phyloP scores from a whole-genome alignment of 2,329 filamentous ascomycete genomes.

The Aspergillus sp. region DNA sequence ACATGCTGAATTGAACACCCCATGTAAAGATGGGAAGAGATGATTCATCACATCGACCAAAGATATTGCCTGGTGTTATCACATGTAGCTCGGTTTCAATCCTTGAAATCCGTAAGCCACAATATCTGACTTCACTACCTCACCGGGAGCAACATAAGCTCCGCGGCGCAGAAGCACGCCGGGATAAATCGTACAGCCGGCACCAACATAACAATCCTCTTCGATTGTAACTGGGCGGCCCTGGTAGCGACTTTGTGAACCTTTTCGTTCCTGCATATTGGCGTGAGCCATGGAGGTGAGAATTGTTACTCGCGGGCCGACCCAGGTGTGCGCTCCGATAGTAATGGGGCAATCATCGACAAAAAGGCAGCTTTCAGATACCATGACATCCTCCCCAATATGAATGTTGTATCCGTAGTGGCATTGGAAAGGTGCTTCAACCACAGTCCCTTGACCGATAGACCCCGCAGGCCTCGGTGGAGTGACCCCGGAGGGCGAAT shows the following conservation, averaged over 20 bases:
- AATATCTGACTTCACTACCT: slow-evolving; percentile 50
- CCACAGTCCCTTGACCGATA: slow-evolving; percentile 74
- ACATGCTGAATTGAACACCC: not conserved
- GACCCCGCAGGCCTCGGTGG: slow-evolving; percentile 59
- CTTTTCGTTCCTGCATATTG: slow-evolving; percentile 74
- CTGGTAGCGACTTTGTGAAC: slow-evolving; percentile 71
- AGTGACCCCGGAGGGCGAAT: slow-evolving; percentile 59
- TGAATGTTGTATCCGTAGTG: slow-evolving; percentile 96
- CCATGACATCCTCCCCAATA: slow-evolving; percentile 81
- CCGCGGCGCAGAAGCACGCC: slow-evolving; percentile 49
- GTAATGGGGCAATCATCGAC: slow-evolving; percentile 82
- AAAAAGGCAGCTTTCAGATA: slow-evolving; percentile 82
- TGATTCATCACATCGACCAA: not conserved
- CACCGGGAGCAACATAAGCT: slow-evolving; percentile 51
- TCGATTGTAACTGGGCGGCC: slow-evolving; percentile 77
- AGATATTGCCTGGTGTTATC: slow-evolving; percentile 15
- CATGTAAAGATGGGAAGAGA: not conserved
- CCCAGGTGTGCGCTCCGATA: slow-evolving; percentile 71
- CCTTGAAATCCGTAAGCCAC: slow-evolving; percentile 48
- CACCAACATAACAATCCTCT: slow-evolving; percentile 69
- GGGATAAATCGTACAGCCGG: slow-evolving; percentile 62
- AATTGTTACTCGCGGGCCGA: slow-evolving; percentile 85
- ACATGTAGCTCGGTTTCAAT: slow-evolving; percentile 48
- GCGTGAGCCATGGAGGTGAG: slow-evolving; percentile 75
- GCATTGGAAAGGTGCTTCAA: slow-evolving; percentile 88